Base-by-base conservation (phyloP, 495 filamentous ascomycete genomes). In the Penicillium steckii region DNA sequence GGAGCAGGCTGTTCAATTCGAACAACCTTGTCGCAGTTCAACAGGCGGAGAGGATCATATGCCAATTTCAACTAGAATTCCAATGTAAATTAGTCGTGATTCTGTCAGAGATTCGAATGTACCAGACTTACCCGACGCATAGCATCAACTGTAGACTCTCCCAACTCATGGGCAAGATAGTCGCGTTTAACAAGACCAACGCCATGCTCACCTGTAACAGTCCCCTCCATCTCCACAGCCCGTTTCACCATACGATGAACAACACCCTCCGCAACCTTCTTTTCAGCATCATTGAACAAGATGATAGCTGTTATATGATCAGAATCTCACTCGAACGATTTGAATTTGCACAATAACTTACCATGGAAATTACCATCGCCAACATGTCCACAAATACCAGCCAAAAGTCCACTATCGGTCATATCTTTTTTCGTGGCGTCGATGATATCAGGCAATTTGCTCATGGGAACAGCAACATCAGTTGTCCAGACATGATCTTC, bases 1-100 rank as follows among this genome's bases (percentile, higher is more conserved):
- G 67, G 60, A 15, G 52, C 57, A 9, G 72, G 68, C 47, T 60
- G 64, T 51, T 80, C 67, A 21, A 73, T 62, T 41, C 83, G 72
- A 21, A 87, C 76, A 44, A 87, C 74, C 60, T 88, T 88, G 66
- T 88, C 84, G 52, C 80, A 85, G 61, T 88, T 88, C 26, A 87
- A 76, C 48, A 87, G 53, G 60, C 84, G 82, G 21, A 82, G 71
- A 7, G 84, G 84, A 60, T 88, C 84, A 54, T 83, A 80, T 5
- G 84, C 83, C 56, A 80, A 67, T 73, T 88, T 87, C 38, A 87
- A 62, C 82, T 85, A 35, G 10, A 50, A 44, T 32, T 26, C 44
- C n/a, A n/a, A n/a, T n/a, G n/a, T 43, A 18, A 10, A 8, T 50
- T 32, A 50, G 35, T 22, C 18, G 26, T 32, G 8, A 8, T 37